Percentiles rank a stretch among this genome's conserved stretches.
Evolutionary conservation across 108 stramenopile species (phyloP).

Genomic region (Schizochytrium sp.): DNA sequence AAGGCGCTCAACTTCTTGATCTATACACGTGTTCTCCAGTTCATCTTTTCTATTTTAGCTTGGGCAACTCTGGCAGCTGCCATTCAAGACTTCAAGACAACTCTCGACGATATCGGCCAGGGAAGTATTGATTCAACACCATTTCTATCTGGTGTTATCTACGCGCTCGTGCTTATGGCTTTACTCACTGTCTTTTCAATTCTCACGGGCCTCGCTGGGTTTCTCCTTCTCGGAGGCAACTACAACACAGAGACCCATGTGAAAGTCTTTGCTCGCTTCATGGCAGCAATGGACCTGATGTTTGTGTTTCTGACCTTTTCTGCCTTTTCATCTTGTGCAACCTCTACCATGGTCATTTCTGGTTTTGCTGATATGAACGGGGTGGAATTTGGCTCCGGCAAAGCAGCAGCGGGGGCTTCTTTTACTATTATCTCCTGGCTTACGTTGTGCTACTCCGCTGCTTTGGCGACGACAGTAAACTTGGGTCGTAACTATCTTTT

Average conservation of each 20-base stretch:
- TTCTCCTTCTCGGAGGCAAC: not conserved
- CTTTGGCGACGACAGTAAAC: too few species aligned
- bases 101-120: not conserved
- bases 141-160: not conserved
- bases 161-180: constrained; percentile 8
- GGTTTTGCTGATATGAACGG: not conserved
- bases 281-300: not conserved
- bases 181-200: not conserved
- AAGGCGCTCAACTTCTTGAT: not conserved
- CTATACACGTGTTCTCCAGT: not conserved
- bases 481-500: too few species aligned
- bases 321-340: not conserved
- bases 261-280: not conserved
- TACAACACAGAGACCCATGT: not conserved
- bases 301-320: constrained; percentile 22
- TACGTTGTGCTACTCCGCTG: not conserved
- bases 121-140: not conserved
- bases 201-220: not conserved
- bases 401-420: not conserved
- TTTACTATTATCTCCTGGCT: not conserved
- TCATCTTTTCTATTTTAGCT: not conserved
- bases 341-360: not conserved
- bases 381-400: not conserved
- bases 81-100: not conserved
- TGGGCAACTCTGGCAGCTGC: not conserved